These are phyloP conservation scores for Pythium phragmitis DNA, from an alignment of 352 stramenopile genomes.

Conservation along the genomic window DNA sequence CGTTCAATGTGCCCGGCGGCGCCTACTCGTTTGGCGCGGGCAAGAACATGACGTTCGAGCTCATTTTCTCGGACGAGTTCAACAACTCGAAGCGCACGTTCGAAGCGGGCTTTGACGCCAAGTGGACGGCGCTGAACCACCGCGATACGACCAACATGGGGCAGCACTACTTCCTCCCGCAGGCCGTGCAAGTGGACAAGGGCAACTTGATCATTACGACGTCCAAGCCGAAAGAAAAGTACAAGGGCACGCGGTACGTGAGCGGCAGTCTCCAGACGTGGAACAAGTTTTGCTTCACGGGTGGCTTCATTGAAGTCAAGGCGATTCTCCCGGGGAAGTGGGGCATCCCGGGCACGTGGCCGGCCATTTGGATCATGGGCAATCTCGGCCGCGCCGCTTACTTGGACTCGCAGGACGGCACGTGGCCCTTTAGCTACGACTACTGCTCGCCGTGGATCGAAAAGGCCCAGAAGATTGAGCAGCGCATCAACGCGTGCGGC, in stretches of 20 bases:
- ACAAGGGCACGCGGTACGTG: slow-evolving; percentile 74
- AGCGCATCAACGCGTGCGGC: slow-evolving; percentile 94
- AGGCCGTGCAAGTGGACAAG: slow-evolving; percentile 90
- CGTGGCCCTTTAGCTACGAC: slow-evolving; percentile 97
- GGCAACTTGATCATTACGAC: slow-evolving; percentile 93
- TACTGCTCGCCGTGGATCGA: slow-evolving; percentile 84
- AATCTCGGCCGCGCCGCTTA: slow-evolving; percentile 97
- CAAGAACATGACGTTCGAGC: slow-evolving; percentile 56
- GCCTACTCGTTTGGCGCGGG: slow-evolving; percentile 32
- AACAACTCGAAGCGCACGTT: slow-evolving; percentile 93
- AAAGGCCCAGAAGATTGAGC: slow-evolving; percentile 87
- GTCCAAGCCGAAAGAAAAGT: slow-evolving; percentile 81
- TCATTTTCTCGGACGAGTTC: slow-evolving; percentile 98
- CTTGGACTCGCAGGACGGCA: slow-evolving; percentile 90
- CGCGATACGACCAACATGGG: slow-evolving; percentile 94
- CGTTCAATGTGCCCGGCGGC: slow-evolving; percentile 41
- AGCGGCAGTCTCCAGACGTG: slow-evolving; percentile 95
- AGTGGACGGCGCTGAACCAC: slow-evolving; percentile 96
- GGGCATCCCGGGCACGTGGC: slow-evolving; percentile 94
- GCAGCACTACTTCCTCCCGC: slow-evolving; percentile 96
- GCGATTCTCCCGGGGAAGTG: slow-evolving; percentile 94
- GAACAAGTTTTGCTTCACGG: slow-evolving; percentile 99
- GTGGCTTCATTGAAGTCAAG: slow-evolving; percentile 94
- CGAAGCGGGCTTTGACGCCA: slow-evolving; percentile 91
- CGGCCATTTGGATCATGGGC: slow-evolving; percentile 97